These are phyloP conservation scores for Scutellaria minor DNA, from an alignment of 257 asterid genomes.

Conservation along the genomic window DNA sequence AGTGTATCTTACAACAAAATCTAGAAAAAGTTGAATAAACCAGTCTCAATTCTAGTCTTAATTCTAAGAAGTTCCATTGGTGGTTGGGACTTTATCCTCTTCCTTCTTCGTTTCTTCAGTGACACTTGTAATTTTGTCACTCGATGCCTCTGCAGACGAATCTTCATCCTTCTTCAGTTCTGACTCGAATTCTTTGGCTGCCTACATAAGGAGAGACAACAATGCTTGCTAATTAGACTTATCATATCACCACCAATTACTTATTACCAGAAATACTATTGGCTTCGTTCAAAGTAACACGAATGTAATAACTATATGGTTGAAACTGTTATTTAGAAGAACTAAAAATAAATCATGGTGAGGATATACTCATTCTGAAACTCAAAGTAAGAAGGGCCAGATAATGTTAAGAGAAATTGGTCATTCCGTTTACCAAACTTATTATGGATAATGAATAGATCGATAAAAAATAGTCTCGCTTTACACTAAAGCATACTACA, in stretches of 20 bases:
- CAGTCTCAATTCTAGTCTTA: background rate
- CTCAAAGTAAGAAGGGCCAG: background rate
- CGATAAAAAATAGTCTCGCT: background rate
- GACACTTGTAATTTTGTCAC: conserved; percentile 38
- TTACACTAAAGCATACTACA: background rate
- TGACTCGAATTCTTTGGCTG: conserved; percentile 89
- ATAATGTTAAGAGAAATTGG: background rate
- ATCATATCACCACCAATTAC: background rate
- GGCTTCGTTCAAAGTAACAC: background rate
- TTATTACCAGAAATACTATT: too few species aligned
- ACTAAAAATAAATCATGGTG: background rate
- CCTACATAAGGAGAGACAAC: conserved; percentile 45
- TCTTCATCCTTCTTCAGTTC: conserved; percentile 75
- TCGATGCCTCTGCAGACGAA: conserved; percentile 47
- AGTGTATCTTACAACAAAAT: conserved; percentile 4
- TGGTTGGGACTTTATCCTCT: conserved; percentile 53
- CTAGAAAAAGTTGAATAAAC: conserved; percentile 30
- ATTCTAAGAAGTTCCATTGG: conserved; percentile 52
- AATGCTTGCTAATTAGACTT: background rate
- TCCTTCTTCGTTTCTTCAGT: conserved; percentile 54
- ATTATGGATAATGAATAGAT: background rate
- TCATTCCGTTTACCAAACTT: background rate
- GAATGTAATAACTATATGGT: background rate
- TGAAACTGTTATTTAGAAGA: background rate
- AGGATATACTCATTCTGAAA: background rate